A percentile compares a stretch with the other conserved stretches of the same genome.
Conservation (phyloP, 129 eudicot species). For the Ambrosia artemisiifolia region DNA sequence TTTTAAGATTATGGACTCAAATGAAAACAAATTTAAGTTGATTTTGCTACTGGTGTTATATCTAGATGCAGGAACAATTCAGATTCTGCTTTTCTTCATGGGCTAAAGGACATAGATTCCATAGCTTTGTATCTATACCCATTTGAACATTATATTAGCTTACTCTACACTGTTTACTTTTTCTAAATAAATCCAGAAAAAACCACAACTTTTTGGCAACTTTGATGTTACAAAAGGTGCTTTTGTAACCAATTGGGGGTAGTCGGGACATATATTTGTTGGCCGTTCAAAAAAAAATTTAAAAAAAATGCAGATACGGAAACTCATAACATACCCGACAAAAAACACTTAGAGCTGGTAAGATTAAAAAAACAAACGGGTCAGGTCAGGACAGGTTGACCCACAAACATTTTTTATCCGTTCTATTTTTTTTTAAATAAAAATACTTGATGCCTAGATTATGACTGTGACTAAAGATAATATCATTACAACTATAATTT, state of each 20-base stretch:
- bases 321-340: not conserved
- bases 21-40: not conserved
- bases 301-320: not conserved
- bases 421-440: too few relatives aligned
- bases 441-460: not conserved
- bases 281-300: not conserved
- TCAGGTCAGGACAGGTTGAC: not conserved
- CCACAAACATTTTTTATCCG: not conserved
- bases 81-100: slow-evolving; percentile 1
- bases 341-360: too few relatives aligned
- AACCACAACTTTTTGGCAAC: not conserved
- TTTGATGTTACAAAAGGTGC: not conserved
- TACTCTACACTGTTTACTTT: not conserved
- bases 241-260: too few relatives aligned
- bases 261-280: too few relatives aligned
- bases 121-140: slow-evolving; percentile 3
- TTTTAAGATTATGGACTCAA: not conserved
- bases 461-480: not conserved
- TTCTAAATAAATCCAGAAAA: not conserved
- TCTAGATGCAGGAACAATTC: slow-evolving; percentile 14
- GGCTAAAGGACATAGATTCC: not conserved
- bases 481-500: not conserved
- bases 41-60: not conserved
- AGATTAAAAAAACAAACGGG: not conserved
- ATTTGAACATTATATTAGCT: not conserved